These are phyloP conservation scores for Sporodiniella umbellata DNA, from an alignment of 371 early-diverging fungal genomes.

Conservation along the genomic window DNA sequence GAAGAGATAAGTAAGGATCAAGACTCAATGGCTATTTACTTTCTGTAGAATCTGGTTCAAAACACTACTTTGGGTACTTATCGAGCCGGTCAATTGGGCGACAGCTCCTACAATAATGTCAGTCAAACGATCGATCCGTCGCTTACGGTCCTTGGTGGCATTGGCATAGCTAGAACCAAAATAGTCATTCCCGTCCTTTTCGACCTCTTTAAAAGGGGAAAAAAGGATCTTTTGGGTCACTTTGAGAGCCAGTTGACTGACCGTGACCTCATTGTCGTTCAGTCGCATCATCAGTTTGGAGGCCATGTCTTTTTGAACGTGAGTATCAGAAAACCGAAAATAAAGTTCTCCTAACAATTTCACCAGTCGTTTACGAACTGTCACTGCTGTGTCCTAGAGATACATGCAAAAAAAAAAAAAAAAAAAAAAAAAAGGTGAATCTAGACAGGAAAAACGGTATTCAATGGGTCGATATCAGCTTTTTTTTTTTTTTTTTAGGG, in stretches of 20 bases:
- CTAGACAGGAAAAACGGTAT: too few species aligned
- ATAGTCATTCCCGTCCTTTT: constrained; percentile 32
- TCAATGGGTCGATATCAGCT: too few species aligned
- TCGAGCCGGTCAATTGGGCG: constrained; percentile 24
- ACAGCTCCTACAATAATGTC: constrained; percentile 48
- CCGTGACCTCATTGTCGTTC: constrained; percentile 75
- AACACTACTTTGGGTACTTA: constrained; percentile 16
- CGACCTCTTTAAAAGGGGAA: constrained; percentile 42
- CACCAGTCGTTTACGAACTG: constrained; percentile 85
- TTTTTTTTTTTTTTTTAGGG: constrained; percentile 14
- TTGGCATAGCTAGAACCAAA: constrained; percentile 32
- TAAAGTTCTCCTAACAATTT: constrained; percentile 75
- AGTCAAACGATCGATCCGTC: constrained; percentile 38
- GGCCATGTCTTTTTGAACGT: constrained; percentile 69
- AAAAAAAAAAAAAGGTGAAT: too few species aligned
- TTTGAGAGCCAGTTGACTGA: constrained; percentile 73
- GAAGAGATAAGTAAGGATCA: background rate
- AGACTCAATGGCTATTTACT: too few species aligned
- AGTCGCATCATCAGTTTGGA: constrained; percentile 71
- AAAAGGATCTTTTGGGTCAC: constrained; percentile 75
- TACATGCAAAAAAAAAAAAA: too few species aligned
- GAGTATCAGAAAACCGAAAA: constrained; percentile 37
- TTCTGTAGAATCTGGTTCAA: constrained; percentile 32
- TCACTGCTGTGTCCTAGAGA: constrained; percentile 85
- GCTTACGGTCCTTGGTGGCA: constrained; percentile 34